Conservation (phyloP, 768 basidiomycete species). For the Rhodosporidiobolus odoratus region DNA sequence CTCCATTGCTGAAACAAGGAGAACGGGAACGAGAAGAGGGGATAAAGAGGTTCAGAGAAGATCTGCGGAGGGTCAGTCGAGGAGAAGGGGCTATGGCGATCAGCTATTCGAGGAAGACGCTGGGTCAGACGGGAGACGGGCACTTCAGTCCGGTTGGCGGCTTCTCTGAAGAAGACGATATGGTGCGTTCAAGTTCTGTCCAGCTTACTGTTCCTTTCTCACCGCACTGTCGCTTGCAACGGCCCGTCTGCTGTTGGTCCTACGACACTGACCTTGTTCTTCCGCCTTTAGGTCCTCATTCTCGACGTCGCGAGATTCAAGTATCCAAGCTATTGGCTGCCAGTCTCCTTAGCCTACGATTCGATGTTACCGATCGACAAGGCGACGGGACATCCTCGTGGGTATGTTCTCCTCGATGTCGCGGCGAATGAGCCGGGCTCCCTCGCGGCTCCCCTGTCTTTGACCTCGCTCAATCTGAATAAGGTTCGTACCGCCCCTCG, state of each 20-base stretch:
- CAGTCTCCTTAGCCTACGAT: slow-evolving; percentile 20
- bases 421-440: slow-evolving; percentile 10
- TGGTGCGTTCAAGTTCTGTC: neutral
- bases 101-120: slow-evolving; percentile 25
- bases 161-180: slow-evolving; percentile 24
- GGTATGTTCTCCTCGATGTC: slow-evolving; percentile 30
- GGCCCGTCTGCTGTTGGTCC: too few relatives aligned
- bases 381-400: slow-evolving; percentile 38
- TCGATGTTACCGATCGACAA: slow-evolving; percentile 37
- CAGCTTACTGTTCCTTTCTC: neutral
- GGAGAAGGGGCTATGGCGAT: slow-evolving; percentile 31
- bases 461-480: slow-evolving; percentile 32
- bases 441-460: slow-evolving; percentile 14
- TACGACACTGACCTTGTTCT: too few relatives aligned
- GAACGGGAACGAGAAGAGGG: neutral
- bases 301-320: slow-evolving; percentile 39
- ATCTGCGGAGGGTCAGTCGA: slow-evolving; percentile 1
- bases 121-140: slow-evolving; percentile 41
- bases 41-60: slow-evolving; percentile 19
- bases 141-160: slow-evolving; percentile 37
- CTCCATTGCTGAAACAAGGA: neutral
- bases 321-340: slow-evolving; percentile 39
- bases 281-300: slow-evolving; percentile 15
- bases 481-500: slow-evolving; percentile 13
- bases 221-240: too few relatives aligned